Evolutionary conservation across 805 yeast species (phyloP).

Genomic region (Citeromyces matritensis): DNA sequence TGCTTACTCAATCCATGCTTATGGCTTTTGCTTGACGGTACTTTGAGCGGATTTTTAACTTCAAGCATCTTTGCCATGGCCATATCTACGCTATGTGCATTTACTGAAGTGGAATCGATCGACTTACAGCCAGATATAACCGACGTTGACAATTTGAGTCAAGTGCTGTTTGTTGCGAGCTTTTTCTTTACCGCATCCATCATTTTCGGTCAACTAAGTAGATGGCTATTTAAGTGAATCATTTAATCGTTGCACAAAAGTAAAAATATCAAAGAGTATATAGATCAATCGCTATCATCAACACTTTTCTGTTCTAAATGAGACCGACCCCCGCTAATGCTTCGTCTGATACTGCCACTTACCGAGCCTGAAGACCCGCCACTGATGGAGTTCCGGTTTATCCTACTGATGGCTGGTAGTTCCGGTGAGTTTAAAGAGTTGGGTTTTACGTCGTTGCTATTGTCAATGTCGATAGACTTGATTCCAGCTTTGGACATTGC

Average conservation of each 20-base stretch:
- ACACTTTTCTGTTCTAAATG: constrained; percentile 38
- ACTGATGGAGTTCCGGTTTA: constrained; percentile 43
- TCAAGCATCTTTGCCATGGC: constrained; percentile 15
- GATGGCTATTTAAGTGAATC: constrained; percentile 22
- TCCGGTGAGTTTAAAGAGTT: background rate
- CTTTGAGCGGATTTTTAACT: constrained; percentile 33
- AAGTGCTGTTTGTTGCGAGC: constrained; percentile 40
- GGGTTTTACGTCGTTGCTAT: background rate
- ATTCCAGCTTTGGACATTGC: constrained; percentile 68
- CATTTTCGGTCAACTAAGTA: constrained; percentile 56
- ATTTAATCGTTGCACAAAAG: background rate
- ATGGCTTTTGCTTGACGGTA: constrained; percentile 53
- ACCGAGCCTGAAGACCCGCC: constrained; percentile 16
- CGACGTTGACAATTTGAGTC: constrained; percentile 16
- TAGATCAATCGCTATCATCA: constrained; percentile 8
- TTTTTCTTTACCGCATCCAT: constrained; percentile 53
- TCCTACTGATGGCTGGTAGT: constrained; percentile 37
- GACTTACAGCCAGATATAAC: constrained; percentile 1
- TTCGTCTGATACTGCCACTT: constrained; percentile 18
- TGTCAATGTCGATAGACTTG: constrained; percentile 4
- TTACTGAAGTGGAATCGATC: background rate
- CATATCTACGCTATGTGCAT: constrained; percentile 6
- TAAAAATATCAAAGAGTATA: constrained; percentile 2
- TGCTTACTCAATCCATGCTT: constrained; percentile 45
- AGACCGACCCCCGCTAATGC: constrained; percentile 13